Percentiles rank a stretch among this genome's conserved stretches.
phyloP scores from a whole-genome alignment of 2,329 filamentous ascomycete species.

The Rhexocercosporidium sp. region DNA sequence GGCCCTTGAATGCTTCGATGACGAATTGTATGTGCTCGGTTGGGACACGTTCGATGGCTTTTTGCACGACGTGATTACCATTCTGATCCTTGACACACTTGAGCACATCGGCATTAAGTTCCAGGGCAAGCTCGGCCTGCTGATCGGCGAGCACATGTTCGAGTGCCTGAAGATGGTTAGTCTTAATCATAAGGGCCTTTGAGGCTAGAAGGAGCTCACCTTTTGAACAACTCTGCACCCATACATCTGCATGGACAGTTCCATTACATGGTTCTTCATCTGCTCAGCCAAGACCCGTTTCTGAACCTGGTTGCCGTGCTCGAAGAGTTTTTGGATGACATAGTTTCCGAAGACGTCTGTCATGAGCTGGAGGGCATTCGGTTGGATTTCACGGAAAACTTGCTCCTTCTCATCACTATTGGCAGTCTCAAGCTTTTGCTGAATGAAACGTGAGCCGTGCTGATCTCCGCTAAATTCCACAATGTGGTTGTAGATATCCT shows the following conservation, averaged over 20 bases:
- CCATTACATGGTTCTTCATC: conserved; percentile 85
- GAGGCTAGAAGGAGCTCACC: conserved; percentile 54
- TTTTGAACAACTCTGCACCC: conserved; percentile 96
- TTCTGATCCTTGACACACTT: conserved; percentile 85
- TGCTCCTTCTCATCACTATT: conserved; percentile 96
- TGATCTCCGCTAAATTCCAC: conserved; percentile 97
- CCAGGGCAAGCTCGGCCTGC: conserved; percentile 81
- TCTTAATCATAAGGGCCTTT: background rate
- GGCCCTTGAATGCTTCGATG: conserved; percentile 77
- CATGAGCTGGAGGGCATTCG: conserved; percentile 87
- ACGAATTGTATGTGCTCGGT: conserved; percentile 83
- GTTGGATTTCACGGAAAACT: conserved; percentile 85
- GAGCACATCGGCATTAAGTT: conserved; percentile 78
- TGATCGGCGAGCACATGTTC: conserved; percentile 93
- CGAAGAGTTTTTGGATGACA: conserved; percentile 96
- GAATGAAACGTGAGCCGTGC: conserved; percentile 93
- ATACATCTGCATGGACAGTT: conserved; percentile 86
- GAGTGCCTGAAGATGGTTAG: conserved; percentile 65
- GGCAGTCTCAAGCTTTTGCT: conserved; percentile 87
- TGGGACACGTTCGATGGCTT: conserved; percentile 83
- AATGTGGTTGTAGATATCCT: conserved; percentile 84
- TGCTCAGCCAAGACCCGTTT: conserved; percentile 84
- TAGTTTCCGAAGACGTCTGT: conserved; percentile 98
- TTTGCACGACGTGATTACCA: conserved; percentile 96
- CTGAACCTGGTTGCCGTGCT: conserved; percentile 91